A percentile compares a stretch with the other conserved stretches of the same genome.
phyloP scores from a whole-genome alignment of 208 protist species.

The Acanthamoeba healyi region DNA sequence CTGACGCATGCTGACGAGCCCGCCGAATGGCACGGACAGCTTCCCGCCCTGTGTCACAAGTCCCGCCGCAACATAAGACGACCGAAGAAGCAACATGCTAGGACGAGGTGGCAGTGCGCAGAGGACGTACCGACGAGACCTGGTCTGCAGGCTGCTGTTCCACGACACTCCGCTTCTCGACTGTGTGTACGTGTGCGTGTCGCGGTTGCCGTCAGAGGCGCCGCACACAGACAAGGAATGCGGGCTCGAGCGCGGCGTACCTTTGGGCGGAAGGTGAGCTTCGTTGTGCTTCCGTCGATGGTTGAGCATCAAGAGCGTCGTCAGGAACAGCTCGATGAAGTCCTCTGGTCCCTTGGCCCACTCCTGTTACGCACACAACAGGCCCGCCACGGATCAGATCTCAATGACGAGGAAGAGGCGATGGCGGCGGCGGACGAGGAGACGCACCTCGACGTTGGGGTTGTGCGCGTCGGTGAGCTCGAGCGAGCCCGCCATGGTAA shows the following conservation, averaged over 20 bases:
- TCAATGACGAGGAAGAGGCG: background rate
- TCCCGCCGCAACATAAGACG: too few relatives aligned
- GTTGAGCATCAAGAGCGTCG: conserved; percentile 39
- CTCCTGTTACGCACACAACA: too few relatives aligned
- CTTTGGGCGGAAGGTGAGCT: conserved; percentile 11
- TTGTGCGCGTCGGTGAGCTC: conserved; percentile 12
- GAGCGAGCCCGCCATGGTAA: background rate
- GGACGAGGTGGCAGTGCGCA: too few relatives aligned
- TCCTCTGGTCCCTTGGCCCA: conserved; percentile 20
- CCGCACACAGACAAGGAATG: too few relatives aligned
- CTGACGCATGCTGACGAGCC: background rate
- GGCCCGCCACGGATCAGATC: too few relatives aligned
- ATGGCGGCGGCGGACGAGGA: background rate
- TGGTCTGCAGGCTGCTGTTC: too few relatives aligned
- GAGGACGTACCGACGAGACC: too few relatives aligned
- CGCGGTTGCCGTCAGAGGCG: too few relatives aligned
- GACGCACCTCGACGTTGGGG: background rate
- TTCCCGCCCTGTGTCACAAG: background rate
- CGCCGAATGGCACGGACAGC: background rate
- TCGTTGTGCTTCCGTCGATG: background rate
- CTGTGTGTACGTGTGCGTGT: too few relatives aligned
- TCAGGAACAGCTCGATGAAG: conserved; percentile 45
- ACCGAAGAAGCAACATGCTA: too few relatives aligned
- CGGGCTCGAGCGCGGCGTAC: background rate
- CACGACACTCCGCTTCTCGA: too few relatives aligned